Evolutionary conservation across 805 yeast species (phyloP).

Genomic region (Starmerella sp.): DNA sequence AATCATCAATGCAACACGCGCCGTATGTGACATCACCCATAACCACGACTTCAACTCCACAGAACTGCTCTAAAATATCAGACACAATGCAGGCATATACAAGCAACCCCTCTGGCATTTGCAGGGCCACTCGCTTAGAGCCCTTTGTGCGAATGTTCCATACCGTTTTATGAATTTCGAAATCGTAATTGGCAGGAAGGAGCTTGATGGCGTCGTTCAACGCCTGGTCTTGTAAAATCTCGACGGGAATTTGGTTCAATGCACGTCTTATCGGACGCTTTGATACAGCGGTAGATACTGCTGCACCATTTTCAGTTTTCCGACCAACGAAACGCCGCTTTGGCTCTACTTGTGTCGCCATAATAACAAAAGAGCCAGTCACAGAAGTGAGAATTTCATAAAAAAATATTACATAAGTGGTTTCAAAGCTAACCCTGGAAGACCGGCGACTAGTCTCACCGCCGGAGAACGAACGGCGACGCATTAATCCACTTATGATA

Average conservation of each 20-base stretch:
- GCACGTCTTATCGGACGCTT: slow-evolving; percentile 31
- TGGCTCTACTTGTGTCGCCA: slow-evolving; percentile 4
- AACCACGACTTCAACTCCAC: slow-evolving; percentile 72
- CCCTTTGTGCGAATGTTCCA: slow-evolving; percentile 73
- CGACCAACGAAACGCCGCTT: slow-evolving; percentile 54
- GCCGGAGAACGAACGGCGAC: background rate
- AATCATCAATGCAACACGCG: slow-evolving; percentile 97
- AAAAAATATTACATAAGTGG: background rate
- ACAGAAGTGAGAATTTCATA: background rate
- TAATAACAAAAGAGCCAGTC: background rate
- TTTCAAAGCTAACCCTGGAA: background rate
- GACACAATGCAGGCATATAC: slow-evolving; percentile 82
- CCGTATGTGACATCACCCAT: slow-evolving; percentile 99
- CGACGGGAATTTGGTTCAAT: slow-evolving; percentile 79
- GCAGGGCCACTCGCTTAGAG: slow-evolving; percentile 80
- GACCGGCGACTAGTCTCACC: background rate
- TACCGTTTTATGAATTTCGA: slow-evolving; percentile 89
- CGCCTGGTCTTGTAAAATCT: slow-evolving; percentile 66
- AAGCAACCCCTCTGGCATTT: slow-evolving; percentile 93
- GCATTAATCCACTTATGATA: slow-evolving; percentile 42
- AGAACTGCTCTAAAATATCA: slow-evolving; percentile 86
- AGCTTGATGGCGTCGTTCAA: slow-evolving; percentile 73
- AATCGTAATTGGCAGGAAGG: slow-evolving; percentile 84
- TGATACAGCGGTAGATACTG: slow-evolving; percentile 20
- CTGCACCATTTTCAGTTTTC: slow-evolving; percentile 23